Evolutionary conservation across 768 basidiomycete species (phyloP), one percentile per base, ranked within the genome.

Genomic region (Tulasnella calospora): DNA sequence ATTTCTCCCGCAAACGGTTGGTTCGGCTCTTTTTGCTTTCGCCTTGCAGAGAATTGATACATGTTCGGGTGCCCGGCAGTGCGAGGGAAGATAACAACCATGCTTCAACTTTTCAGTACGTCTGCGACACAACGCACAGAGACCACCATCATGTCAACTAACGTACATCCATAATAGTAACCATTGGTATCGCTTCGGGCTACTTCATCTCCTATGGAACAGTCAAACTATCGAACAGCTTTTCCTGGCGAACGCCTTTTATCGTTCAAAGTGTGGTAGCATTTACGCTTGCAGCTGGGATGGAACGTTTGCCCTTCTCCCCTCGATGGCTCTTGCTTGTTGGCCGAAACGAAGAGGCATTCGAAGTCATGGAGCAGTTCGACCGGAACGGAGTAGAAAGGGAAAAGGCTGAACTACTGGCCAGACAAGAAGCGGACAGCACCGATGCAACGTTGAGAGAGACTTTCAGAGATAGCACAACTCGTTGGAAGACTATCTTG

Each of bases 181-280:
- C 86, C 0, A 76, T 86, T 36, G 88, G 88, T 8, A 84, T 88
- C 44, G 84, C 85, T 13, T 78, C 79, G 80, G 86, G 85, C 0
- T 87, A 85, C 79, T 86, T 87, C 77, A 82, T 84, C 9, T 86
- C 85, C 77, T 86, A 85, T 74, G 85, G 84, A 23, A 83, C 84
- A n/a, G 84, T 85, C 61, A 82, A 81, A 27, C 74, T 84, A 21
- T n/a, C 73, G 2, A 81, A 78, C 41, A 82, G 82, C 44, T 79
- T 86, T 33, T 83, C 86, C 1, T 87, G 86, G 86, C 83, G 86
- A 0, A 79, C 85, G 13, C 86, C 86, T 0, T 83, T 86, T 73
- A 83, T 83, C 38, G 79, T 85, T 46, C 86, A 86, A 79, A 82
- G 84, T 6, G 78, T 81, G 19, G 81, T 83, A 17, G 82, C 84